Base-by-base conservation (phyloP, 164 flowering plant species). In the Kingdonia uniflora region DNA sequence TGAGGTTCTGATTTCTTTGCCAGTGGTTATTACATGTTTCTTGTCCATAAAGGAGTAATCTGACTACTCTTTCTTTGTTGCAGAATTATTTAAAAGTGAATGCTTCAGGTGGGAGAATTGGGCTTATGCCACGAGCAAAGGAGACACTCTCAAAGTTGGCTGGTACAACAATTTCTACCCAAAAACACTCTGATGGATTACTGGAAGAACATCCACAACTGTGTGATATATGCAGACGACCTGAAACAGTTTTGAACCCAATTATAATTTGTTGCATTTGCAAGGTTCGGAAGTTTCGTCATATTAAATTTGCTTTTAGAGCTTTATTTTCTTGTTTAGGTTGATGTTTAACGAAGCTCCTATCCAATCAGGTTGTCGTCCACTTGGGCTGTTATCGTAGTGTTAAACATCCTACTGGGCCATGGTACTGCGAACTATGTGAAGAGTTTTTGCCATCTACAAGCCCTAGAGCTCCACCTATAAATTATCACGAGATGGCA, bases 381-480 rank as follows among this genome's bases (percentile, higher is more conserved):
- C 99, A 94, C 68, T 63, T 80, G 74, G 80, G 76, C 65, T 94
- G 99, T 70, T 94, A 94, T 59, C 77, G 78, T 19, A 67, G 70
- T 66, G 80, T 73, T 25, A 84, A 72, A 68, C 85, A 80, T 66
- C 67, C 75, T 49, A 59, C 74, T 19, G 96, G 89, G 41, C 92
- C 95, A 7, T 94, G 97, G 97, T 74, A 73, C 54, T 94, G 99
- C 63, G 99, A 94, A 69, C 57, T 81, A 54, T 94, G 99, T 65
- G 91, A 75, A 52, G 87, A 84, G 33, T 33, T 73, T 42, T 56
- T 66, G 41, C 69, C 76, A 29, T 78, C 80, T 22, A 73, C 68
- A 59, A 57, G 69, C 57, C 65, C 79, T 48, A 74, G 75, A 47
- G 70, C 69, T 50, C 62, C 67, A 8, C 51, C 63, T 55, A 53